Evolutionary conservation across 306 rosid species (phyloP), one percentile per base, ranked within the genome.

Genomic region (Aeschynomene evenia): DNA sequence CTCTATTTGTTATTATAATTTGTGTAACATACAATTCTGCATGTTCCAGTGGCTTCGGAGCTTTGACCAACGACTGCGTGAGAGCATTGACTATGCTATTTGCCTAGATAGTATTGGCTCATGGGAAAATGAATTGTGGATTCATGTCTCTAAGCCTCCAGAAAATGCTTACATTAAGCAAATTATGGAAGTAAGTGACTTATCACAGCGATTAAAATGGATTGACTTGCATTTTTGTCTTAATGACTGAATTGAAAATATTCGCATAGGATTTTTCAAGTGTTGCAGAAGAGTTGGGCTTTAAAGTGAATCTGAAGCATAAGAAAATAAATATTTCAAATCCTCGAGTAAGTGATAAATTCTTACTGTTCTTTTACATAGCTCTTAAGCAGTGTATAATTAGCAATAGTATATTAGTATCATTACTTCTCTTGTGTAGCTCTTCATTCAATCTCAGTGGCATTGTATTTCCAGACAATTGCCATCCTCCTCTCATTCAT

Each of bases 81-180:
- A 95, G 84, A 89, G 93, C 79, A 86, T 95, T 82, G 99, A 95
- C 79, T 91, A 85, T 61, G 93, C 97, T 59, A 89, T 95, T 72
- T 91, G 99, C 87, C 87, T 95, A 74, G 89, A 91, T 76, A 91
- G 92, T 74, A 81, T 95, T 68, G 95, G 97, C 70, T 89, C 96
- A 46, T 91, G 99, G 99, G 96, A 91, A 68, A 84, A 91, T 42
- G 94, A 89, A 16, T 82, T 91, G 58, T 94, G 92, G 97, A 72
- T 94, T 77, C 99, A 94, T 75, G 99, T 94, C 55, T 94, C 99
- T 67, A 94, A 94, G 85, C 97, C 99, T 70, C 91, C 99, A 37
- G 97, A 94, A 78, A 94, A 91, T 85, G 87, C 88, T 60, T 91
- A 84, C 74, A 84, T 91, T 73, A 94, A 94, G 80, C 87, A 95